A percentile compares a stretch with the other conserved stretches of the same genome.
Evolutionary conservation across 208 protist species (phyloP).

Genomic region (Leishmania lainsoni): DNA sequence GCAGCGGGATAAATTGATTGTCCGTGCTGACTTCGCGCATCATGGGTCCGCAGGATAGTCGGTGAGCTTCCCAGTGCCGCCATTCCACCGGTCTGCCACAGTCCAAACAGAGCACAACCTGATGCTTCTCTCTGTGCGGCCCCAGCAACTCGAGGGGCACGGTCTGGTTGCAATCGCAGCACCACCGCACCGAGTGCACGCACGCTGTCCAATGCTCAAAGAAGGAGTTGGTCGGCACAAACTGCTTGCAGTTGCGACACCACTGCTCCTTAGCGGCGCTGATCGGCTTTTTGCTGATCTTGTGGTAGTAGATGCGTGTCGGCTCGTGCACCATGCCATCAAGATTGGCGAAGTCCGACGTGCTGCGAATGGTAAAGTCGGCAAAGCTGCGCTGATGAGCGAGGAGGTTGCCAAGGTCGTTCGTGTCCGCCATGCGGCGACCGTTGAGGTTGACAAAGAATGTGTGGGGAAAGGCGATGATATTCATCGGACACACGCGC

Average conservation of each 20-base stretch:
- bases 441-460: conserved; percentile 79
- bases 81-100: conserved; percentile 88
- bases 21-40: conserved; percentile 90
- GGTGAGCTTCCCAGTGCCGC: conserved; percentile 89
- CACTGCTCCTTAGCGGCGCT: conserved; percentile 69
- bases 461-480: conserved; percentile 51
- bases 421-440: conserved; percentile 84
- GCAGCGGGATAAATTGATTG: conserved; percentile 88
- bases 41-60: conserved; percentile 82
- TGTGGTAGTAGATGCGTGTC: conserved; percentile 89
- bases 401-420: conserved; percentile 88
- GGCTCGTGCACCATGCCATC: conserved; percentile 91
- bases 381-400: conserved; percentile 76
- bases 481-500: conserved; percentile 64
- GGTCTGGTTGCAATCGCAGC: conserved; percentile 75
- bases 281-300: conserved; percentile 51
- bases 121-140: conserved; percentile 89
- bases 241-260: conserved; percentile 92
- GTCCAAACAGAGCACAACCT: conserved; percentile 90
- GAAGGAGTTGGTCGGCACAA: conserved; percentile 66
- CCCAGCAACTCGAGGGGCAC: conserved; percentile 79
- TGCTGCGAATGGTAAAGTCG: conserved; percentile 84
- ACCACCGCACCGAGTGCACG: conserved; percentile 85
- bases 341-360: conserved; percentile 67
- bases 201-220: conserved; percentile 80